Evolutionary conservation across 306 rosid genomes (phyloP).

Genomic region (Glycine latifolia): DNA sequence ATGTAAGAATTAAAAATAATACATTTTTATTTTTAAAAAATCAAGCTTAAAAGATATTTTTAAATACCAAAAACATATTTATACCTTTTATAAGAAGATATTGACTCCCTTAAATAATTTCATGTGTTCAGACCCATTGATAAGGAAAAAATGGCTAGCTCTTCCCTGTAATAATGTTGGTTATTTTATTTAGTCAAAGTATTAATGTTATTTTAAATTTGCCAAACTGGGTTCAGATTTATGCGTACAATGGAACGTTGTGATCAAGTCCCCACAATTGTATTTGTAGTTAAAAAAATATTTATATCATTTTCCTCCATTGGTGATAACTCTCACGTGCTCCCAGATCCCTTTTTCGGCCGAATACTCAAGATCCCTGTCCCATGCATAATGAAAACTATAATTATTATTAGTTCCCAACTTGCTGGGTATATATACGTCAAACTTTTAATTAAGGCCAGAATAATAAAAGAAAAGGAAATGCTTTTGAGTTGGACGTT

Average conservation of each 20-base stretch:
- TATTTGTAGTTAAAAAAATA: background rate
- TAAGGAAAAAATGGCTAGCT: background rate
- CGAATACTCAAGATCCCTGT: background rate
- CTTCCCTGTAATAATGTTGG: background rate
- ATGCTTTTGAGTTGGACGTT: background rate
- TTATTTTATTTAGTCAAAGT: background rate
- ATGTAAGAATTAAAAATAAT: too few species aligned
- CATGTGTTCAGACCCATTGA: background rate
- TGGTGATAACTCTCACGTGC: conserved; percentile 35
- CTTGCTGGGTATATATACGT: conserved; percentile 4
- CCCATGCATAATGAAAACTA: conserved; percentile 24
- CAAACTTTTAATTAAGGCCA: conserved; percentile 1
- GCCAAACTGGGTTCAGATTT: background rate
- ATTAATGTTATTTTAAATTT: background rate
- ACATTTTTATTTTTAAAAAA: too few species aligned
- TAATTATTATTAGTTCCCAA: conserved; percentile 28
- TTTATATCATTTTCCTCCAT: background rate
- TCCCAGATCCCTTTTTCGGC: background rate
- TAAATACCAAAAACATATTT: background rate
- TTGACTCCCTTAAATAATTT: background rate
- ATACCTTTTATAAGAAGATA: too few species aligned
- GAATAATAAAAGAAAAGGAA: background rate
- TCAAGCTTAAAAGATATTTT: too few species aligned
- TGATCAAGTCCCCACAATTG: conserved; percentile 13
- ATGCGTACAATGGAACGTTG: background rate